A percentile compares a stretch with the other conserved stretches of the same genome.
phyloP scores from a whole-genome alignment of 1,139 yeast genomes.

The Schwanniomyces etchellsii region DNA sequence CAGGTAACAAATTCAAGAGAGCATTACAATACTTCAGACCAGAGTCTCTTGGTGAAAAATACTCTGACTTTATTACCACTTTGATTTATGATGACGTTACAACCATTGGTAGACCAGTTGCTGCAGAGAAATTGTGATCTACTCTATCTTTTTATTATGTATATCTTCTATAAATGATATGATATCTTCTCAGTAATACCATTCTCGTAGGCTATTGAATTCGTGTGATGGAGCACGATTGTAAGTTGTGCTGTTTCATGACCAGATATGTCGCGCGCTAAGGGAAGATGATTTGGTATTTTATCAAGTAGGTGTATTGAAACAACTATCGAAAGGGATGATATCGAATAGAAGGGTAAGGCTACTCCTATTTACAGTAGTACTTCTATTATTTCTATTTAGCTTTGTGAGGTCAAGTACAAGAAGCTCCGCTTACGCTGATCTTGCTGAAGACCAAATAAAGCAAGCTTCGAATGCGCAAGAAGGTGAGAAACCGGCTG shows the following conservation, averaged over 20 bases:
- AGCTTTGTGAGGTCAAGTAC: constrained; percentile 8
- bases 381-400: constrained; percentile 11
- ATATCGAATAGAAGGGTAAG: constrained; percentile 15
- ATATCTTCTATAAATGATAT: constrained; percentile 2
- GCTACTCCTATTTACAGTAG: constrained; percentile 12
- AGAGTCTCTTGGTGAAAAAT: constrained; percentile 60
- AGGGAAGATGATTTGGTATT: too few species aligned
- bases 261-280: too few species aligned
- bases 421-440: constrained; percentile 1
- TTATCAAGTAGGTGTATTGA: too few species aligned
- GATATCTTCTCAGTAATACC: too few species aligned
- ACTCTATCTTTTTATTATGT: too few species aligned
- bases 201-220: too few species aligned
- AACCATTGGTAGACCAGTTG: constrained; percentile 42
- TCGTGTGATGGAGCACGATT: too few species aligned
- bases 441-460: constrained; percentile 1
- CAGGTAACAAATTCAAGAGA: constrained; percentile 56
- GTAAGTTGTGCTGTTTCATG: too few species aligned
- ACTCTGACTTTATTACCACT: constrained; percentile 72
- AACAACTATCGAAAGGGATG: constrained; percentile 9
- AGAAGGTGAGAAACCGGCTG: too few species aligned
- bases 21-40: constrained; percentile 64
- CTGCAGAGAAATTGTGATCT: constrained; percentile 41
- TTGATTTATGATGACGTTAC: constrained; percentile 66
- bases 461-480: too few species aligned